Percentiles rank a stretch among this genome's conserved stretches.
These are phyloP conservation scores for Claviceps sp. DNA, from an alignment of 2,329 filamentous ascomycete genomes.

Conservation along the genomic window DNA sequence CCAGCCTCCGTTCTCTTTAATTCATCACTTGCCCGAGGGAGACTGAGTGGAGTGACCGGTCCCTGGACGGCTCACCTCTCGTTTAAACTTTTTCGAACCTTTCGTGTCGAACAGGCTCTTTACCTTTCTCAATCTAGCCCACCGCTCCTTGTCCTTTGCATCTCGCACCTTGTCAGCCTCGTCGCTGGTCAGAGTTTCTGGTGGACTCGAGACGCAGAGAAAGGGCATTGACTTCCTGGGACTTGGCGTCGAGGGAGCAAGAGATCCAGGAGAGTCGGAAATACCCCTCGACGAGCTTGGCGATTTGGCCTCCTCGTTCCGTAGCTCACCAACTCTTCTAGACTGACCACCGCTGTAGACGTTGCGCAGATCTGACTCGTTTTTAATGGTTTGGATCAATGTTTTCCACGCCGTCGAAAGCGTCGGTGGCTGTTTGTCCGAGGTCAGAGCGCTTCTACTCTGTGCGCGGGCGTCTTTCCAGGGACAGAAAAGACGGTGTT, in stretches of 20 bases:
- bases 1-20: neutral
- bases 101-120: constrained; percentile 61
- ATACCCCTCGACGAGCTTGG: neutral
- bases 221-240: constrained; percentile 1
- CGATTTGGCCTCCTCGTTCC: neutral
- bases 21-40: constrained; percentile 4
- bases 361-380: constrained; percentile 40
- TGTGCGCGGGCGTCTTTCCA: constrained; percentile 58
- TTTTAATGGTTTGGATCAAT: constrained; percentile 40
- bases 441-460: constrained; percentile 23
- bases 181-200: constrained; percentile 15
- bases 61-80: constrained; percentile 28
- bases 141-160: constrained; percentile 57
- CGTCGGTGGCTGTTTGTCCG: constrained; percentile 19
- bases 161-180: constrained; percentile 32
- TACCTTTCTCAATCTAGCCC: constrained; percentile 56
- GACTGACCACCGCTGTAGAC: constrained; percentile 19
- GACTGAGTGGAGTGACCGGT: constrained; percentile 19
- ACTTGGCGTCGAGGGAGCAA: constrained; percentile 7
- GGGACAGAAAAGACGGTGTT: constrained; percentile 75
- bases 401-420: constrained; percentile 40
- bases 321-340: constrained; percentile 11
- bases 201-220: constrained; percentile 5
- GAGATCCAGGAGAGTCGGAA: constrained; percentile 6
- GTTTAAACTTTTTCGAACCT: constrained; percentile 37